A percentile compares a stretch with the other conserved stretches of the same genome.
Evolutionary conservation across 139 green algal species (phyloP).

Genomic region (Coelastrella sp.): DNA sequence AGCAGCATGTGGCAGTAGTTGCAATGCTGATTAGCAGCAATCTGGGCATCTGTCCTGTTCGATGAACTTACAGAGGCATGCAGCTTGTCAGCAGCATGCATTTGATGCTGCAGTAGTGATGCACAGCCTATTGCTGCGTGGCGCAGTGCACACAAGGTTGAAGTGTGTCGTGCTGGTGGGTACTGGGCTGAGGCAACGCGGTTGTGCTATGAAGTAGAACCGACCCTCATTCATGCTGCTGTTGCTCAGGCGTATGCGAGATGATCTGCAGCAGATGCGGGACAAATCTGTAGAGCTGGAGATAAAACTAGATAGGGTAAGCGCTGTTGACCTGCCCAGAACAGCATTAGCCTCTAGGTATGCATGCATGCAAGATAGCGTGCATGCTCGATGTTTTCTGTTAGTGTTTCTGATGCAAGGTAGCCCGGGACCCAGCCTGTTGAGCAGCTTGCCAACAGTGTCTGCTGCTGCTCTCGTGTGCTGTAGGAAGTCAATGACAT

Average conservation of each 20-base stretch:
- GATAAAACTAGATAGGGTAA: constrained; percentile 81
- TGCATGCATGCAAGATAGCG: too few species aligned
- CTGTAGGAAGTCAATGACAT: constrained; percentile 75
- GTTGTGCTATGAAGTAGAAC: not conserved
- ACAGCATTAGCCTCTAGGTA: too few species aligned
- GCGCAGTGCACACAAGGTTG: too few species aligned
- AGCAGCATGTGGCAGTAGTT: constrained; percentile 11
- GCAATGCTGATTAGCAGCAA: not conserved
- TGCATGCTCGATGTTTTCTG: too few species aligned
- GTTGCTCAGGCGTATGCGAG: constrained; percentile 83
- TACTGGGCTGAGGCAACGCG: too few species aligned
- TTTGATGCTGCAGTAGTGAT: too few species aligned
- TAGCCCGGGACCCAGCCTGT: too few species aligned
- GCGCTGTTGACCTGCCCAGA: not conserved
- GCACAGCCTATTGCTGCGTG: too few species aligned
- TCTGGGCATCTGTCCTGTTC: not conserved
- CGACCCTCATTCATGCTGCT: not conserved
- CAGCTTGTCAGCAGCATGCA: too few species aligned
- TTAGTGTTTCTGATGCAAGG: too few species aligned
- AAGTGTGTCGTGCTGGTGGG: too few species aligned
- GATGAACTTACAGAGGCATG: too few species aligned
- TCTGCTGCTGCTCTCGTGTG: not conserved
- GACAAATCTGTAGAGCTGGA: constrained; percentile 91
- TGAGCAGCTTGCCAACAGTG: not conserved
- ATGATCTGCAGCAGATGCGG: constrained; percentile 87